Percentiles rank a stretch among this genome's conserved stretches.
Conservation (phyloP, 163 green algal genomes). For the Chloromonas sp. region DNA sequence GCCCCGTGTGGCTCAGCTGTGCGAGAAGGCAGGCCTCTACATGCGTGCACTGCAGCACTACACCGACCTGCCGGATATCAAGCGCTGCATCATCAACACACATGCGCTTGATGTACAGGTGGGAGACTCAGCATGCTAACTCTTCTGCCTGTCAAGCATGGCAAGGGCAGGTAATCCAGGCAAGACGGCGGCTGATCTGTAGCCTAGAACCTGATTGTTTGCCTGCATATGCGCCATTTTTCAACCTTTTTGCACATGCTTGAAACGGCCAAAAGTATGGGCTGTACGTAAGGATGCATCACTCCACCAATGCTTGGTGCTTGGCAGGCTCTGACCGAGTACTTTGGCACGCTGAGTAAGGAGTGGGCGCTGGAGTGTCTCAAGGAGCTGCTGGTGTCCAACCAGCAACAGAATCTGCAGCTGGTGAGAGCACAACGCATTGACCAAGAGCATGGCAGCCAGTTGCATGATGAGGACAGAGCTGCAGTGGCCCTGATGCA, state of each 20-base stretch:
- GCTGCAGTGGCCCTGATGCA: no score
- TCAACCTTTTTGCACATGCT: no score
- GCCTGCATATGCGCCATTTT: no score
- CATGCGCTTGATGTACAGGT: conserved; percentile 89
- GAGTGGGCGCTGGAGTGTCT: conserved; percentile 98
- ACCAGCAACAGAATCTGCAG: conserved; percentile 48
- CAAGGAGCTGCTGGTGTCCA: conserved; percentile 85
- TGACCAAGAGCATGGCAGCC: no score
- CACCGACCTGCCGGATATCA: conserved; percentile 96
- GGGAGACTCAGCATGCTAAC: background rate
- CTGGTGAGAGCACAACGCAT: conserved; percentile 5
- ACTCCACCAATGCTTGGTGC: background rate
- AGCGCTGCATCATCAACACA: conserved; percentile 79
- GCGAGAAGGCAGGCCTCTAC: conserved; percentile 98
- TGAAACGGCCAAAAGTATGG: no score
- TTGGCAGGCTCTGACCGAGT: conserved; percentile 85
- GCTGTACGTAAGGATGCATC: no score
- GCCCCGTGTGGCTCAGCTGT: conserved; percentile 92
- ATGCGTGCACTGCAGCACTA: conserved; percentile 98
- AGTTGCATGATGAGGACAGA: no score
- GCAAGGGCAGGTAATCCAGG: no score
- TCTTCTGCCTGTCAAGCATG: no score
- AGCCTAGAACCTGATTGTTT: no score
- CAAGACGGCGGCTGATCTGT: no score
- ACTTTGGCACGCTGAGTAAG: conserved; percentile 84